Evolutionary conservation across 306 rosid species (phyloP), one percentile per base, ranked within the genome.

Genomic region (Ormosia semicastrata): DNA sequence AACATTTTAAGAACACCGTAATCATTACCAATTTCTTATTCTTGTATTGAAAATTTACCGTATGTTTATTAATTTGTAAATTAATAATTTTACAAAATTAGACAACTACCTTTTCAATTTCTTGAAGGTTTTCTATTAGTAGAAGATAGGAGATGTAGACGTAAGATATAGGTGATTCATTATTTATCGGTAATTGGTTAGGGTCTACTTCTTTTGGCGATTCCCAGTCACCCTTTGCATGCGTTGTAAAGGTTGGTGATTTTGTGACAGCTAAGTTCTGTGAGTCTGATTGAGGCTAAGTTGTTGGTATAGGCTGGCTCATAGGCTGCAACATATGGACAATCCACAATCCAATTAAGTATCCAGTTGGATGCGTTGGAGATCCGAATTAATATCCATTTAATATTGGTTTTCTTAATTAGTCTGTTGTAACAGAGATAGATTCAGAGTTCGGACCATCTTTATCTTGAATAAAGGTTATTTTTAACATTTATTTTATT

Each of bases 261-360:
- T 83, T 76, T 43, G 46, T 56, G 75, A 84, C 84, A 84, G 73
- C 81, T 79, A 67, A 7, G 79, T 49, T 75, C 75, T 84, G 82
- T 52, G 62, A 53, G 56, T 77, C 79, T 80, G 74, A 50, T 75
- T 74, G 67, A 34, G 46, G 71, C 71, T 76, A 82, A 82, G 41
- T 57, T 56, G 66, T 66, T 50, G 7, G 15, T 7, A 47, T 76
- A 85, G 85, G 12, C 71, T 81, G 76, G 7, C 6, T 76, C 80
- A 14, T 85, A 85, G 88, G 34, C 82, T 76, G 83, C 70, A 54
- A 76, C 76, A 65, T 76, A 44, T 80, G 40, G 82, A 80, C 87
- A 84, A 74, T 40, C 64, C 81, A 84, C 87, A 84, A 74, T 40
- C 64, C 78, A 84, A 74, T 73, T 84, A 15, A 73, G 44, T 71